Evolutionary conservation across 2,329 filamentous ascomycete genomes (phyloP), one percentile per base, ranked within the genome.

Genomic region (Stagonosporopsis chrysanthemi): DNA sequence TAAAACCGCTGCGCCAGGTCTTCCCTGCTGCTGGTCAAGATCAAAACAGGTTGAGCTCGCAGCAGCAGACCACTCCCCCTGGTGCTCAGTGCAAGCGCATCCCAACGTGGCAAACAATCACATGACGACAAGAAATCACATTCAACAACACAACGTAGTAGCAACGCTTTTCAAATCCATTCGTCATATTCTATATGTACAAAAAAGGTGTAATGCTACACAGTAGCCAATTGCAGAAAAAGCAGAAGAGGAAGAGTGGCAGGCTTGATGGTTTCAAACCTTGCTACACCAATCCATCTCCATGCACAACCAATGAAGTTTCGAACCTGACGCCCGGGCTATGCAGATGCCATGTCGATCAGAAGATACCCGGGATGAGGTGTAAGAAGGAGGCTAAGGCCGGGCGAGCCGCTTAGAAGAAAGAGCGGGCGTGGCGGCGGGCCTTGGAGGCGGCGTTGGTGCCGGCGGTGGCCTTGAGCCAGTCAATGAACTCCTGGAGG

Each of bases 361-460:
- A 19, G 40, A 47, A 33, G 12, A 26, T 43, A 43, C 26, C 26
- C 22, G n/a, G 40, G 8, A 3, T 28, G 6, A 11, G 24, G 23
- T 17, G 29, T 33, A 1, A 2, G 17, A 2, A 17, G 17, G 42
- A 19, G 19, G 19, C 19, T 19, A 19, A 19, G 19, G 19, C 19
- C 19, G 19, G 26, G 42, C 28, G 42, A 44, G n/a, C 26, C 42
- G 42, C 42, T 44, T 44, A 44, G 33, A 70, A 64, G 28, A 75
- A 78, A 24, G 76, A 56, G 35, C 80, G 80, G 19, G 69, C 75
- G 62, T 72, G 80, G 49, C 68, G 69, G 60, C 64, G 62, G 48
- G 63, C 61, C 52, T 66, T 63, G 47, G 61, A 57, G 36, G 62
- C 63, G 42, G 43, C 48, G 42, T 60, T 61, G 45, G 52, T 48